These are phyloP conservation scores for Trametes gibbosa DNA, from an alignment of 768 basidiomycete genomes.

Conservation along the genomic window DNA sequence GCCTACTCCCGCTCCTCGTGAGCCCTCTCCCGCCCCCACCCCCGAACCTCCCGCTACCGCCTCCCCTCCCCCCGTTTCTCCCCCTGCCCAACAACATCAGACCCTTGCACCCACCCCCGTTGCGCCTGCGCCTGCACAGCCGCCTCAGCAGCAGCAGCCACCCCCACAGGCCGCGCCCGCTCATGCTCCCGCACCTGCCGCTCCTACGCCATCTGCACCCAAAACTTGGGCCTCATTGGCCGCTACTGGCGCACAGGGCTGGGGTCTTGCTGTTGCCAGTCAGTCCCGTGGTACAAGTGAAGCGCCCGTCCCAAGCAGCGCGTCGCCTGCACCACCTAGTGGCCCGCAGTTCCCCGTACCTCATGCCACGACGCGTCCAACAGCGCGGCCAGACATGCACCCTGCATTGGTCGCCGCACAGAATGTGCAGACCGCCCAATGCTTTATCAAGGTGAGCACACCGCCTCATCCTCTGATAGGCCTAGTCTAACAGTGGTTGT, in stretches of 20 bases:
- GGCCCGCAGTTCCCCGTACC: conserved; percentile 35
- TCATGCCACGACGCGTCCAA: conserved; percentile 36
- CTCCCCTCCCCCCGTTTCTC: conserved; percentile 31
- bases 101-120: conserved; percentile 34
- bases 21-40: conserved; percentile 31
- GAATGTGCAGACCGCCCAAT: conserved; percentile 66
- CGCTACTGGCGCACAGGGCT: conserved; percentile 76
- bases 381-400: conserved; percentile 39
- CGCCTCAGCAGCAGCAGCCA: conserved; percentile 25
- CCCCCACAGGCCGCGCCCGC: conserved; percentile 29
- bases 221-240: conserved; percentile 94
- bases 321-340: conserved; percentile 25
- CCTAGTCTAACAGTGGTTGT: too few relatives aligned
- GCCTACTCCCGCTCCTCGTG: conserved; percentile 28
- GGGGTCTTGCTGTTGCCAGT: conserved; percentile 79
- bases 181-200: conserved; percentile 31
- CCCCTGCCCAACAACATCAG: conserved; percentile 27
- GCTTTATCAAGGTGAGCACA: conserved; percentile 82
- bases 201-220: conserved; percentile 47
- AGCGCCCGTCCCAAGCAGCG: conserved; percentile 46
- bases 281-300: conserved; percentile 78
- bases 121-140: conserved; percentile 28
- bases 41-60: conserved; percentile 28
- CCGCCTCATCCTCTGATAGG: too few relatives aligned
- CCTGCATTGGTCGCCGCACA: conserved; percentile 56